These are phyloP conservation scores for Penicillium subrubescens DNA, from an alignment of 495 filamentous ascomycete genomes.

Conservation along the genomic window DNA sequence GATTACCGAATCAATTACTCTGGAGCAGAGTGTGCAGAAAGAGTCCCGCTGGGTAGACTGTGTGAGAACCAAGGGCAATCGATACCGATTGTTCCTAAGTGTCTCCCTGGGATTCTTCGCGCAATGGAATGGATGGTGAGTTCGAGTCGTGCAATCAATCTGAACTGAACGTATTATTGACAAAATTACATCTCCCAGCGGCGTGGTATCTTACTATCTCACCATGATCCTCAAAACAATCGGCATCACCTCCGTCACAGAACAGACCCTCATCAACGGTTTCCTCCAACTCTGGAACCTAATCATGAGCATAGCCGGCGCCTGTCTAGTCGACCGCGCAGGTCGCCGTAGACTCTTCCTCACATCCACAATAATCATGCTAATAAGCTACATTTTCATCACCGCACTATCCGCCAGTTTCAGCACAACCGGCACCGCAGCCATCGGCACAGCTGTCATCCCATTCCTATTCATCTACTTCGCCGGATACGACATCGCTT, in stretches of 20 bases:
- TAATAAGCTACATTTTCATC: constrained; percentile 54
- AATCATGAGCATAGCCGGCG: constrained; percentile 54
- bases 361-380: constrained; percentile 53
- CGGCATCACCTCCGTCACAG: constrained; percentile 49
- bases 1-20: constrained; percentile 20
- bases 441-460: constrained; percentile 55
- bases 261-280: constrained; percentile 42
- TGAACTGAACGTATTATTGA: background rate
- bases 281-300: constrained; percentile 40
- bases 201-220: constrained; percentile 65
- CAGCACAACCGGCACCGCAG: constrained; percentile 29
- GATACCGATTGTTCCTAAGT: constrained; percentile 59
- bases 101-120: constrained; percentile 66
- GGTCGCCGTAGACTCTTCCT: constrained; percentile 61
- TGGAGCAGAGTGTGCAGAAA: constrained; percentile 48
- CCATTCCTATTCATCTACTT: constrained; percentile 63
- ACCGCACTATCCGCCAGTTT: constrained; percentile 57
- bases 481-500: constrained; percentile 58
- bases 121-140: constrained; percentile 58
- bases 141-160: background rate
- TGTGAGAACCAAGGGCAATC: constrained; percentile 60
- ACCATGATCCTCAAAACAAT: constrained; percentile 54
- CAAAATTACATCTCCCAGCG: constrained; percentile 37
- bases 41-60: constrained; percentile 44
- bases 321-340: constrained; percentile 55